phyloP scores from a whole-genome alignment of 306 rosid species.

The Quercus aquifolioides region DNA sequence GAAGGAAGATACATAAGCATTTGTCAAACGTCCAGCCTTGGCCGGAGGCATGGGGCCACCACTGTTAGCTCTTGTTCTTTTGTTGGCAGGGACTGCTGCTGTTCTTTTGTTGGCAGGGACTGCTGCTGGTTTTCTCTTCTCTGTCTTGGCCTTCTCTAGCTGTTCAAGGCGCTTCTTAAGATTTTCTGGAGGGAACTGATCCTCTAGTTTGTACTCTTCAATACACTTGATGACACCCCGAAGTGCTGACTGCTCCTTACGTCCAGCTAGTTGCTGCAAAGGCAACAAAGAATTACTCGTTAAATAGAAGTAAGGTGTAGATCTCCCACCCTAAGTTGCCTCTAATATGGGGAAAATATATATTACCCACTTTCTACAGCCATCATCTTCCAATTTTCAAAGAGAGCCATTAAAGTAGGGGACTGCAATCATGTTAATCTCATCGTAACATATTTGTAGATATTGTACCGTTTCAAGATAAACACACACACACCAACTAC shows the following conservation, averaged over 20 bases:
- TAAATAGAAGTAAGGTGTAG: conserved; percentile 21
- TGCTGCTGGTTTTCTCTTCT: conserved; percentile 74
- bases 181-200: conserved; percentile 80
- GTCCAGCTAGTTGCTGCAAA: conserved; percentile 83
- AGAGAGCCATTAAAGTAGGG: not conserved
- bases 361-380: conserved; percentile 26
- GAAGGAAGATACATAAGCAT: conserved; percentile 96
- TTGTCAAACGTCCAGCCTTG: conserved; percentile 97
- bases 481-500: too few species aligned
- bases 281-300: conserved; percentile 14
- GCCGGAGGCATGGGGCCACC: conserved; percentile 99
- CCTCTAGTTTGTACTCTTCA: conserved; percentile 93
- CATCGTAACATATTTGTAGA: not conserved
- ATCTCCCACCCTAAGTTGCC: not conserved
- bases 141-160: conserved; percentile 87
- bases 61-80: conserved; percentile 85
- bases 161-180: conserved; percentile 97
- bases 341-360: conserved; percentile 8
- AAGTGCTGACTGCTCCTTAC: conserved; percentile 96
- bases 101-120: conserved; percentile 98
- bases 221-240: conserved; percentile 89
- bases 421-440: not conserved
- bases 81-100: conserved; percentile 89
- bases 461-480: not conserved
- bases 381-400: conserved; percentile 22